phyloP scores from a whole-genome alignment of 768 basidiomycete species.

The Boletus vermiculosoides region DNA sequence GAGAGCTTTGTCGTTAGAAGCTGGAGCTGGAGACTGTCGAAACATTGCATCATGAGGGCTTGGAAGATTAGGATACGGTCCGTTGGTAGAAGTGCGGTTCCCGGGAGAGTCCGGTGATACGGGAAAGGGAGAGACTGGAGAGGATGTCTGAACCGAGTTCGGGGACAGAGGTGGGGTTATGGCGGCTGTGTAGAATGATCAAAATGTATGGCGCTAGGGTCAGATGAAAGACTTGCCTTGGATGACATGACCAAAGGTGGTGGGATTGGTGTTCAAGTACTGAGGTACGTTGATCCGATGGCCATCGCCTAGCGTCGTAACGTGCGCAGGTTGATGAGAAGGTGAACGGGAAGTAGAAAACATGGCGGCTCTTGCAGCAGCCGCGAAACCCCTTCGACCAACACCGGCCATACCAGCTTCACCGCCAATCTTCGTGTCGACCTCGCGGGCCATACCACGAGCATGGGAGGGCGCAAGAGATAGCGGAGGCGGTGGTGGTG shows the following conservation, averaged over 20 bases:
- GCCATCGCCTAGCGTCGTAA: constrained; percentile 6
- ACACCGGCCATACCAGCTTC: constrained; percentile 90
- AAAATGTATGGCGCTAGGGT: constrained; percentile 1
- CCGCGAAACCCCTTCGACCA: constrained; percentile 77
- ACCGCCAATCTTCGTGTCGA: constrained; percentile 73
- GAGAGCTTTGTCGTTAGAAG: constrained; percentile 17
- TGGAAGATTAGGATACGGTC: constrained; percentile 17
- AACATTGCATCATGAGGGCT: constrained; percentile 18
- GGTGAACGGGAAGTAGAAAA: constrained; percentile 29
- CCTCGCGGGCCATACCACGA: constrained; percentile 31
- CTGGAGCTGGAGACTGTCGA: constrained; percentile 1
- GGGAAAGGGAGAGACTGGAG: constrained; percentile 34
- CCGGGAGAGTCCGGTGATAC: constrained; percentile 24
- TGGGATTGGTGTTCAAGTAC: constrained; percentile 46
- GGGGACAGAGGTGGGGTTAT: constrained; percentile 36
- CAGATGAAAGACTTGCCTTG: constrained; percentile 28
- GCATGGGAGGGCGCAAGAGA: constrained; percentile 8
- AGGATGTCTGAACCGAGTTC: constrained; percentile 32
- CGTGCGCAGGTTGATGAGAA: not conserved
- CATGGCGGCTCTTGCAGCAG: constrained; percentile 67
- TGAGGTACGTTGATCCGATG: constrained; percentile 40
- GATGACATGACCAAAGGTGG: constrained; percentile 28
- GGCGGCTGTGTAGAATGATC: constrained; percentile 23
- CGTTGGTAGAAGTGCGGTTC: constrained; percentile 15
- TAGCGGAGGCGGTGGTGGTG: constrained; percentile 17